Conservation (phyloP, 768 basidiomycete genomes). For the Lactarius hengduanensis region DNA sequence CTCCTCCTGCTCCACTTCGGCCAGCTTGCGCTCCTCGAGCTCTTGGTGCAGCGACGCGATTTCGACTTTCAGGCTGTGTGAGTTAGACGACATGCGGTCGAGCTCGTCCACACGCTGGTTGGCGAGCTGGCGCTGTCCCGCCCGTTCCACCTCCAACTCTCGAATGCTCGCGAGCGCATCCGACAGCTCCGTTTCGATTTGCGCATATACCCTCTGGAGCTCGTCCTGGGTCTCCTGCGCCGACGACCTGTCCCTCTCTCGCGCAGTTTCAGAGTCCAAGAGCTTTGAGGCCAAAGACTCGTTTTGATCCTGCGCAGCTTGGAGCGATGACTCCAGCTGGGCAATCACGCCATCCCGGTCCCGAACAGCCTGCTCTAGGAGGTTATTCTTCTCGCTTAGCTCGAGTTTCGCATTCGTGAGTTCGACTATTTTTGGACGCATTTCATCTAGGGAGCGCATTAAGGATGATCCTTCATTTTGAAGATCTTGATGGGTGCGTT, state of each 20-base stretch:
- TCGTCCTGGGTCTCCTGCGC: constrained; percentile 53
- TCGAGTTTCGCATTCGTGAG: constrained; percentile 71
- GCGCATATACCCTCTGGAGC: constrained; percentile 58
- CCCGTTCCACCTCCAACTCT: constrained; percentile 65
- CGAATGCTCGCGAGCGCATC: constrained; percentile 51
- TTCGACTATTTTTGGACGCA: constrained; percentile 82
- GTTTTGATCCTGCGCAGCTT: constrained; percentile 52
- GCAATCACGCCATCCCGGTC: constrained; percentile 57
- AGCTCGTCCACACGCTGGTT: constrained; percentile 56
- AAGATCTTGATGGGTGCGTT: constrained; percentile 65
- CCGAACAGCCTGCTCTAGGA: constrained; percentile 51
- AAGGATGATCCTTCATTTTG: constrained; percentile 77
- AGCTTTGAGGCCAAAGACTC: constrained; percentile 47
- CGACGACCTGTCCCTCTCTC: constrained; percentile 53
- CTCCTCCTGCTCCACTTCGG: constrained; percentile 60
- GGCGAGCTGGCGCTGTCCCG: constrained; percentile 55
- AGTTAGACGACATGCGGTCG: constrained; percentile 47
- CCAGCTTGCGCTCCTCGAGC: constrained; percentile 46
- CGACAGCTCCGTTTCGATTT: constrained; percentile 63
- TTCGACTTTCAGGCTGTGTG: constrained; percentile 53
- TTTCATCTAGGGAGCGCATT: constrained; percentile 80
- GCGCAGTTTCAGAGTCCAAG: constrained; percentile 44
- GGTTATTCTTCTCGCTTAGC: constrained; percentile 61
- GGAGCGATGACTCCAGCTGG: constrained; percentile 58
- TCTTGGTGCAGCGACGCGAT: constrained; percentile 51